Conservation (phyloP, 139 green algal genomes). For the Pycnococcus provasolii region DNA sequence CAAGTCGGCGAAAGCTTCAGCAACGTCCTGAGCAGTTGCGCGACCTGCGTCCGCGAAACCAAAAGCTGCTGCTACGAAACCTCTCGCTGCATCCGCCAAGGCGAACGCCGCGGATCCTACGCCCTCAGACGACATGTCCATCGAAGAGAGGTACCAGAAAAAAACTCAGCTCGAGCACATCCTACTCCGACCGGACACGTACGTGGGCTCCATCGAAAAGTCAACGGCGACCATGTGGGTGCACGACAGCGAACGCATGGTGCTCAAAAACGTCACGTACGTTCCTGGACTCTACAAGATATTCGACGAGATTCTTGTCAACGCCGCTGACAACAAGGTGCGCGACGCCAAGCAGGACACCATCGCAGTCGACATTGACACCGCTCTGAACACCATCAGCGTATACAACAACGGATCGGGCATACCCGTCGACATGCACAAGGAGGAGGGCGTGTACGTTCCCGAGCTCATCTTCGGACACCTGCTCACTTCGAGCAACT, state of each 20-base stretch:
- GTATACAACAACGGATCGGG: constrained; percentile 19
- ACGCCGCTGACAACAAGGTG: constrained; percentile 97
- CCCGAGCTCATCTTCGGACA: constrained; percentile 20
- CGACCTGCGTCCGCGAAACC: no score
- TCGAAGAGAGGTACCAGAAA: constrained; percentile 98
- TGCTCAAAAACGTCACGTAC: constrained; percentile 50
- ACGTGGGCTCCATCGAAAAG: constrained; percentile 87
- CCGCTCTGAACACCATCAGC: constrained; percentile 16
- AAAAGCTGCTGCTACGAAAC: not conserved
- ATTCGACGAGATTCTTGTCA: constrained; percentile 99
- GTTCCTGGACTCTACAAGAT: constrained; percentile 99
- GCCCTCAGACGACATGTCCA: not conserved
- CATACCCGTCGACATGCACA: constrained; percentile 22
- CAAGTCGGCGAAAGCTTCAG: no score
- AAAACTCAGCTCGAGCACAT: constrained; percentile 97
- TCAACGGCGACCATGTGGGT: constrained; percentile 83
- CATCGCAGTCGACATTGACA: constrained; percentile 40
- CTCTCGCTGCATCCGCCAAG: no score
- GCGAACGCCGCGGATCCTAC: no score
- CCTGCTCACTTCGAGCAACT: constrained; percentile 14
- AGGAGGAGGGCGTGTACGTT: constrained; percentile 13
- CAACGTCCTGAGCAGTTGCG: no score
- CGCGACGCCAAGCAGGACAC: constrained; percentile 84
- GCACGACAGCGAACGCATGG: constrained; percentile 58
- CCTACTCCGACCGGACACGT: constrained; percentile 92